Base-by-base conservation (phyloP, 805 yeast species). In the Lipomyces oligophaga region DNA sequence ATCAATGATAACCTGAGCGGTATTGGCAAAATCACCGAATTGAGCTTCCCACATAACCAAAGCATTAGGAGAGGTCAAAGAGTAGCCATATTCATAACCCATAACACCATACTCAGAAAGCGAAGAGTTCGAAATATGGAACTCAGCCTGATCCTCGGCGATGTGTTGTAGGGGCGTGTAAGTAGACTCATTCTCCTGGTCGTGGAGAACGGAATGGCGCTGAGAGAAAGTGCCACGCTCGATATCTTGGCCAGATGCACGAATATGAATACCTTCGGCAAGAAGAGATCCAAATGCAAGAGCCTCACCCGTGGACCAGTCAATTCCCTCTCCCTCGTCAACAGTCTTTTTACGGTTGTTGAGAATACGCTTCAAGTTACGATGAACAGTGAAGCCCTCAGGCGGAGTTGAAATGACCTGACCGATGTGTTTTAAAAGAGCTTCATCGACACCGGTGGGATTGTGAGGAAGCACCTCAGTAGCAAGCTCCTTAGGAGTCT, bases 221-320 rank as follows among this genome's bases (percentile, higher is more conserved):
- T 93, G 99, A 45, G 98, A 93, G 79, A 93, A 90, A 33, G 99
- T 93, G 76, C 99, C 99, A 80, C 99, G 88, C 78, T 93, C 98
- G 58, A 93, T 97, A 79, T 93, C 99, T 76, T 93, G 97, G 68
- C 99, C 99, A 38, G 96, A 85, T 41, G 93, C 84, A 76, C 99
- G 85, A 51, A 93, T 94, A 62, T 90, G 95, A 73, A 83, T 84
- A 57, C 98, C 98, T 72, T 93, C 99, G 63, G 81, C 67, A 44
- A 82, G 83, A 59, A 93, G 76, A 41, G 97, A 80, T 64, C 97
- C 99, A 63, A 83, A 90, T 16, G 98, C 98, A 61, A 93, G 80
- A 38, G 97, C 97, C 75, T 93, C 99, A 79, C 96, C 99, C 49
- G 99, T 93, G 38, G 98, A 83, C 98, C 97, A 93, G 70, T 93